A percentile compares a stretch with the other conserved stretches of the same genome.
These are phyloP conservation scores for Trichosanthes truncata DNA, from an alignment of 306 rosid species.

Conservation along the genomic window DNA sequence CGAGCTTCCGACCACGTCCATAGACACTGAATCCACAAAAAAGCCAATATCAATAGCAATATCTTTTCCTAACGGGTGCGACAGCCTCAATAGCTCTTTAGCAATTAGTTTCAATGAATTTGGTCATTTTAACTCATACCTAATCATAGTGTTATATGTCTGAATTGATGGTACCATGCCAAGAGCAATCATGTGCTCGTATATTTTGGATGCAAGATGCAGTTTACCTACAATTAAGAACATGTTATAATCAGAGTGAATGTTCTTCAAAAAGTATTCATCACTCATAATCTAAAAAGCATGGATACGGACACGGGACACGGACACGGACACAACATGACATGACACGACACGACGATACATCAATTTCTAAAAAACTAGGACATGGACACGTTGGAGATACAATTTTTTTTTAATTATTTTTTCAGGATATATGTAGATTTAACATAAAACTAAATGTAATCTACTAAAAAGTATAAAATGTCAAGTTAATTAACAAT, in stretches of 20 bases:
- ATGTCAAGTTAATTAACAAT: too few species aligned
- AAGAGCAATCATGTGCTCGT: slow-evolving; percentile 52
- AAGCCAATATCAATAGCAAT: slow-evolving; percentile 10
- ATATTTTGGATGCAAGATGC: slow-evolving; percentile 55
- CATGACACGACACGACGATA: too few species aligned
- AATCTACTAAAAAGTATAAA: too few species aligned
- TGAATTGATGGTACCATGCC: slow-evolving; percentile 70
- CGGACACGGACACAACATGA: too few species aligned
- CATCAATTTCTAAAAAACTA: too few species aligned
- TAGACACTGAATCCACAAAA: slow-evolving; percentile 52
- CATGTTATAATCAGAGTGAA: slow-evolving; percentile 22
- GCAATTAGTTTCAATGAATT: not conserved
- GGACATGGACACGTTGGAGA: too few species aligned
- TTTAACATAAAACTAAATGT: too few species aligned
- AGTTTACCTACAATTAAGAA: slow-evolving; percentile 51
- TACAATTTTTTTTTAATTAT: too few species aligned
- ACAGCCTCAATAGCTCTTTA: not conserved
- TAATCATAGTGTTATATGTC: slow-evolving; percentile 88
- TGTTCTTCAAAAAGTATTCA: not conserved
- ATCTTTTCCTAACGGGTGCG: not conserved
- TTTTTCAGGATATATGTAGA: too few species aligned
- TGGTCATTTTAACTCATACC: slow-evolving; percentile 27
- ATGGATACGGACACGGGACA: too few species aligned
- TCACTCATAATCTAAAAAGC: not conserved
- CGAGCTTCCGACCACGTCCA: slow-evolving; percentile 71